Base-by-base conservation (phyloP, 352 stramenopile genomes). In the Phytophthora pseudosyringae region DNA sequence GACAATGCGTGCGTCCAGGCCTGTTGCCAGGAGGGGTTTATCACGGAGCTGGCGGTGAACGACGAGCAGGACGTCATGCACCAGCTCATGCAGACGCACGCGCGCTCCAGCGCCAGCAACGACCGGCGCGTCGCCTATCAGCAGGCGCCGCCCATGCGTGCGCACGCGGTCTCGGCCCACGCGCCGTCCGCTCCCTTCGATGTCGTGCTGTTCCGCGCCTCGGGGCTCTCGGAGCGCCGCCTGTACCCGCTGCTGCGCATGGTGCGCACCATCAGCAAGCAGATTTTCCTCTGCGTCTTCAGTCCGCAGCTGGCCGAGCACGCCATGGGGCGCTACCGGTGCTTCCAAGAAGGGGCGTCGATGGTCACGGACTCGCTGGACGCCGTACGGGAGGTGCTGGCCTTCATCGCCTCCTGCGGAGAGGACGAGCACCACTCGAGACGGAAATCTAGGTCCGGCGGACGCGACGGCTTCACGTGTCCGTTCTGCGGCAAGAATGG, bases 211-310 rank as follows among this genome's bases (percentile, higher is more conserved):
- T 81, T 93, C 53, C 84, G 84, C 45, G 80, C 84, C 5, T 76
- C 76, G 4, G 84, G 82, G 7, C 65, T 93, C 26, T 71, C 84
- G 6, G 64, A 80, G 47, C 63, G 62, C 31, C 79, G 75, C 4
- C 69, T 93, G 38, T 78, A 83, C 29, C 51, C 80, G 6, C 52
- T 92, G 26, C 49, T 95, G 38, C 82, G 85, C 40, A 66, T 75
- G 44, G 72, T 93, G 36, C 85, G 82, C 44, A 88, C 80, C 16
- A 87, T 94, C 64, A 91, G 78, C 63, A 77, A 76, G 47, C 85
- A 95, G 80, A 80, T 95, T 62, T 95, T 95, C 47, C 58, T 95
- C n/a, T 94, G 85, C 43, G 80, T 93, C 50, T 91, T 90, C 65
- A 94, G 85, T 71, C 71, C 85, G 57, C 85, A 91, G 55, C 68